These are phyloP conservation scores for Lepiota venenata DNA, from an alignment of 768 basidiomycete genomes.

Conservation along the genomic window DNA sequence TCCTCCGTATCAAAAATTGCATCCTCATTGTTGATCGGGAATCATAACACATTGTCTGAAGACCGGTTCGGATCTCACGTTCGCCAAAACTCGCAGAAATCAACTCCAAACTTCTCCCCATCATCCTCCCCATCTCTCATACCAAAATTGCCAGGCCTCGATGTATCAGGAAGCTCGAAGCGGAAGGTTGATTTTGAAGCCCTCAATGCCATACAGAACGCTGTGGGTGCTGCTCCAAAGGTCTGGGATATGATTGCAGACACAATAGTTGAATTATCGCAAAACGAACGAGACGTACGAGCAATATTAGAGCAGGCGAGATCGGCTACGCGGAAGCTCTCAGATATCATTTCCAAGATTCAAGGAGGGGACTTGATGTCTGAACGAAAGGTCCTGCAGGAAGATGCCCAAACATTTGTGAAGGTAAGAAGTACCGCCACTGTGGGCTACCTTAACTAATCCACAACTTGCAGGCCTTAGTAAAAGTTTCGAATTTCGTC, in stretches of 20 bases:
- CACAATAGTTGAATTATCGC: constrained; percentile 39
- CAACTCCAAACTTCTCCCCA: constrained; percentile 28
- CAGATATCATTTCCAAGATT: constrained; percentile 53
- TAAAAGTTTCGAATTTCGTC: constrained; percentile 70
- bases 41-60: constrained; percentile 1
- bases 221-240: constrained; percentile 74
- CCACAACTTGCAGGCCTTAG: constrained; percentile 52
- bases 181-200: constrained; percentile 76
- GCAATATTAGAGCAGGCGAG: constrained; percentile 61
- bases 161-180: constrained; percentile 51
- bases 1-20: constrained; percentile 15
- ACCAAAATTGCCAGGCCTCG: constrained; percentile 36
- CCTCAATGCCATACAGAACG: constrained; percentile 71
- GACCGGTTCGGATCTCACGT: constrained; percentile 25
- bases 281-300: constrained; percentile 47
- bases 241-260: constrained; percentile 84
- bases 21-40: not conserved
- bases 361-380: constrained; percentile 51
- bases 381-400: constrained; percentile 63
- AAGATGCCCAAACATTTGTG: constrained; percentile 77
- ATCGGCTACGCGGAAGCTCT: constrained; percentile 58
- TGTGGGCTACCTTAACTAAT: not conserved
- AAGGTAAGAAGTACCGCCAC: constrained; percentile 50
- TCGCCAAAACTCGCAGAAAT: constrained; percentile 38
- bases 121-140: constrained; percentile 37